Evolutionary conservation across 75 land plant species (phyloP).

Genomic region (Cupressus sempervirens): DNA sequence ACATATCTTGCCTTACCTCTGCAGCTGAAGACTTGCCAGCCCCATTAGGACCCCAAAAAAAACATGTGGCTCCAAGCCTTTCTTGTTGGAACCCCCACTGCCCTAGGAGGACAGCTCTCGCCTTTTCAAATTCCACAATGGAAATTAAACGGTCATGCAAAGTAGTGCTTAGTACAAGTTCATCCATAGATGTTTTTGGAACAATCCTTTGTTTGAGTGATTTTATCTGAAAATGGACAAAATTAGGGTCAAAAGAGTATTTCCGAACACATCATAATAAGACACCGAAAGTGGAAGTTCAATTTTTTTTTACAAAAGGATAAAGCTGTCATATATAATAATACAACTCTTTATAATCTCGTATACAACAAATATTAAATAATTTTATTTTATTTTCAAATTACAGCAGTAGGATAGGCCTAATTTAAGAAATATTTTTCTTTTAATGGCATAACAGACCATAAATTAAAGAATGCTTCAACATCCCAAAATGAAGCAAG

Average conservation of each 20-base stretch:
- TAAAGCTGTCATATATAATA: background rate
- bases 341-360: background rate
- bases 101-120: constrained; percentile 26
- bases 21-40: constrained; percentile 34
- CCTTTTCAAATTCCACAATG: constrained; percentile 23
- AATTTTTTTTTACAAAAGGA: background rate
- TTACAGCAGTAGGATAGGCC: background rate
- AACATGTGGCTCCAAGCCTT: constrained; percentile 23
- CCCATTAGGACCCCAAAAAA: constrained; percentile 27
- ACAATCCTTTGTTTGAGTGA: constrained; percentile 32
- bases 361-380: background rate
- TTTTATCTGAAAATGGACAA: constrained; percentile 19
- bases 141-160: constrained; percentile 24
- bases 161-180: constrained; percentile 16
- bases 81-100: constrained; percentile 36
- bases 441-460: background rate
- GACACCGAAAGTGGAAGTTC: background rate
- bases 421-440: background rate
- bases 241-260: background rate
- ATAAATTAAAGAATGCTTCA: no score
- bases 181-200: constrained; percentile 25
- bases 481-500: no score
- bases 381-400: background rate
- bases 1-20: constrained; percentile 12
- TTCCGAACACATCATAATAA: background rate